phyloP scores from a whole-genome alignment of 805 yeast genomes.

The Yarrowia alimentaria region DNA sequence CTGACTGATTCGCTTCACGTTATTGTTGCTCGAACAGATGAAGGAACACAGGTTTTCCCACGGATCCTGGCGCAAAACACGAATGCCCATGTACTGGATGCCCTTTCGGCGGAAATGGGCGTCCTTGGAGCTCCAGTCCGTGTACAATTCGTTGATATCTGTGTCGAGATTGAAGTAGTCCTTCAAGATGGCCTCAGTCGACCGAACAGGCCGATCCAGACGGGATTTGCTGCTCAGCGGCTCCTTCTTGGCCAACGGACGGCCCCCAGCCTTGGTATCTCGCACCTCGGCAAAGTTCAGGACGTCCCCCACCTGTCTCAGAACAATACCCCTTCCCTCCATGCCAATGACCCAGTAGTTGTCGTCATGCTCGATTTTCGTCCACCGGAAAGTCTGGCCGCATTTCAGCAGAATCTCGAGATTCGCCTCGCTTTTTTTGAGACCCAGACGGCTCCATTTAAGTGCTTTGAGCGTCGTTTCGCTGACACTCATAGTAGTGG shows the following conservation, averaged over 20 bases:
- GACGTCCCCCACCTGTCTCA: slow-evolving; percentile 47
- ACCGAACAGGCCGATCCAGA: no score
- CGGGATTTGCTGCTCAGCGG: no score
- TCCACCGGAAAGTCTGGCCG: slow-evolving; percentile 87
- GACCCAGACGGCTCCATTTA: slow-evolving; percentile 5
- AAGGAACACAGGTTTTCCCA: slow-evolving; percentile 93
- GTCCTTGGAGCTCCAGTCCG: slow-evolving; percentile 62
- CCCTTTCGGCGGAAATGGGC: slow-evolving; percentile 44
- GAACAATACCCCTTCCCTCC: slow-evolving; percentile 57
- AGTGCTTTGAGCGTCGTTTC: slow-evolving; percentile 9
- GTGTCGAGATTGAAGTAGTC: slow-evolving; percentile 66
- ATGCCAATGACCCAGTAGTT: slow-evolving; percentile 50
- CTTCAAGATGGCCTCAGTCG: background rate
- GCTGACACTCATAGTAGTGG: background rate
- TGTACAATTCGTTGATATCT: slow-evolving; percentile 53
- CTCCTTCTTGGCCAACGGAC: no score
- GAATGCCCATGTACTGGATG: slow-evolving; percentile 57
- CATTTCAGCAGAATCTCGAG: slow-evolving; percentile 68
- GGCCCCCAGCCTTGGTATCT: no score
- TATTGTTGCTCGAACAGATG: slow-evolving; percentile 94
- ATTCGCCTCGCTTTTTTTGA: slow-evolving; percentile 5
- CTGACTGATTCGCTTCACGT: slow-evolving; percentile 85
- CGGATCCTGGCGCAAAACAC: slow-evolving; percentile 90
- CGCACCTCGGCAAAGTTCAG: slow-evolving; percentile 17
- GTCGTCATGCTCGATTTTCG: slow-evolving; percentile 50